Conservation (phyloP, 768 basidiomycete species). For the Crepidotus variabilis region DNA sequence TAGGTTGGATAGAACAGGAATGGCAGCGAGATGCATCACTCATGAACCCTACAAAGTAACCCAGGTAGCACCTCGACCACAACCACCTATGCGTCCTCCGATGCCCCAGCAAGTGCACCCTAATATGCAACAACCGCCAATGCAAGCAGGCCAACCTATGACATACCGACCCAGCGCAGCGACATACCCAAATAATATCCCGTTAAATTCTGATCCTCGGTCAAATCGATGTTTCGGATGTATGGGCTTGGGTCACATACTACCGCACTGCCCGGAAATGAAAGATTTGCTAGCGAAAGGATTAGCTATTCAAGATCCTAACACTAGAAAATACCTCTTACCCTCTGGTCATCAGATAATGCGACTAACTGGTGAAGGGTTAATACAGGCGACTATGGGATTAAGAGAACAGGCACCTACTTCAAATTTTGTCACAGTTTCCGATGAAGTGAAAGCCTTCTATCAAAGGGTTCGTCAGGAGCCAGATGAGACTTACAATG, state of each 20-base stretch:
- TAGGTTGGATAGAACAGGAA: not conserved
- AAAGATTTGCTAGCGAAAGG: slow-evolving; percentile 2
- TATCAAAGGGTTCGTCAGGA: not conserved
- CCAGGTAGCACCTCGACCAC: not conserved
- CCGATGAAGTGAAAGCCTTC: not conserved
- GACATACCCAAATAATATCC: slow-evolving; percentile 8
- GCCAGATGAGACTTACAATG: no score
- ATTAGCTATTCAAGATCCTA: slow-evolving; percentile 1
- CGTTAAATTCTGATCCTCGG: not conserved
- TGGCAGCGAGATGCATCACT: not conserved
- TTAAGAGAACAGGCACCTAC: not conserved
- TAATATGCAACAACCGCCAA: no score
- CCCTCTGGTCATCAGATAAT: not conserved
- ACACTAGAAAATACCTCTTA: not conserved
- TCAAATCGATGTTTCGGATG: slow-evolving; percentile 6
- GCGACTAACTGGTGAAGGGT: not conserved
- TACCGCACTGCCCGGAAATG: slow-evolving; percentile 3
- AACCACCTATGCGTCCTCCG: not conserved
- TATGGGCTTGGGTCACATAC: not conserved
- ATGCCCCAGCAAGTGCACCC: no score
- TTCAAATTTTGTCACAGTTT: not conserved
- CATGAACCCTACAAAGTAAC: not conserved
- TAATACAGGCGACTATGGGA: not conserved
- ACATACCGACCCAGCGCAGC: not conserved
- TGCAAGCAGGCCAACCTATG: not conserved